Evolutionary conservation across 129 eudicot genomes (phyloP).

Genomic region (Flaveria trinervia): DNA sequence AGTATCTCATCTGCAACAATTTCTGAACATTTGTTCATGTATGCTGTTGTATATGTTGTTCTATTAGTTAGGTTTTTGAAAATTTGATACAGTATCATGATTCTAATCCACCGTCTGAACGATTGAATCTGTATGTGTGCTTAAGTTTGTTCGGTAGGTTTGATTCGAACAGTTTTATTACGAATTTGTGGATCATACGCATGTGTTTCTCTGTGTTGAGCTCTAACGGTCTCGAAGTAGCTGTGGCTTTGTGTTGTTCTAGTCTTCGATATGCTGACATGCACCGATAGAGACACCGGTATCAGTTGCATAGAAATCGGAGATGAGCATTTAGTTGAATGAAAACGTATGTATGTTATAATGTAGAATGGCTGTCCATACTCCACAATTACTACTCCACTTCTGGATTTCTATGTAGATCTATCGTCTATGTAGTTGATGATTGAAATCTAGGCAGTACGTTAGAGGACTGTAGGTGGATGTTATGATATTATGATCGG

Average conservation of each 20-base stretch:
- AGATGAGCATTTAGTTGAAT: constrained; percentile 14
- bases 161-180: constrained; percentile 6
- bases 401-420: no score
- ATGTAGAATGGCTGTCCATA: no score
- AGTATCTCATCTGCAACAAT: constrained; percentile 24
- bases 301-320: background rate
- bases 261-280: background rate
- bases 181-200: background rate
- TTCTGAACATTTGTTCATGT: constrained; percentile 6
- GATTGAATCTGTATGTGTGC: background rate
- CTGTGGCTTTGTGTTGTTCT: background rate
- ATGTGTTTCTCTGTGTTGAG: background rate
- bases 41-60: background rate
- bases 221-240: constrained; percentile 1
- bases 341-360: background rate
- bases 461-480: background rate
- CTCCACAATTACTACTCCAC: no score
- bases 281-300: background rate
- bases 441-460: no score
- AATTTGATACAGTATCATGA: background rate
- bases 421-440: background rate
- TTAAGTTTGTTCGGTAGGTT: background rate
- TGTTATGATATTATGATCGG: constrained; percentile 4
- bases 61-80: background rate
- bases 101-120: background rate